phyloP scores from a whole-genome alignment of 75 land plant genomes.

The Cunninghamia lanceolata region DNA sequence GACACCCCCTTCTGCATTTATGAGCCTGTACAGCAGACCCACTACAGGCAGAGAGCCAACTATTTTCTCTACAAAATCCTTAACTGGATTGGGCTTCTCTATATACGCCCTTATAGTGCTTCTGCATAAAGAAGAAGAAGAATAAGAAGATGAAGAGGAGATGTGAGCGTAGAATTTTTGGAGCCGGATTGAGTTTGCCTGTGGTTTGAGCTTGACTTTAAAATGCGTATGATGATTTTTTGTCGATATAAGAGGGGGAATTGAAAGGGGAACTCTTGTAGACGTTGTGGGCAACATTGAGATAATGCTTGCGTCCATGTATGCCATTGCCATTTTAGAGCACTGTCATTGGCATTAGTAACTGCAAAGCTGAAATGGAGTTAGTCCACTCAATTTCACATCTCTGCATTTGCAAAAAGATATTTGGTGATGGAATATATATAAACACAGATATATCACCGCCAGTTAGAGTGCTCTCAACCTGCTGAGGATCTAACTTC shows the following conservation, averaged over 20 bases:
- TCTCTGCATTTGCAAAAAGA: no score
- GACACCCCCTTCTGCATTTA: slow-evolving; percentile 92
- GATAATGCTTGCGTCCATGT: not conserved
- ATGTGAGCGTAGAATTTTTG: not conserved
- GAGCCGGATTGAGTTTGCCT: not conserved
- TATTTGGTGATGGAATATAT: no score
- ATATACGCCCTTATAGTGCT: slow-evolving; percentile 37
- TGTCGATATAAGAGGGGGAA: not conserved
- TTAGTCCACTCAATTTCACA: no score
- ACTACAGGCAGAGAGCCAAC: slow-evolving; percentile 76
- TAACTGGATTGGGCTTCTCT: slow-evolving; percentile 61
- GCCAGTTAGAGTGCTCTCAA: no score
- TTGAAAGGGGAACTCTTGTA: not conserved
- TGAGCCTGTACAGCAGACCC: slow-evolving; percentile 73
- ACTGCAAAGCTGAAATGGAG: not conserved
- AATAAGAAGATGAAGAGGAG: no score
- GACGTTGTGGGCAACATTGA: not conserved
- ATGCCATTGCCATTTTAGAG: not conserved
- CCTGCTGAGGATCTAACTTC: no score
- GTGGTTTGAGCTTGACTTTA: not conserved
- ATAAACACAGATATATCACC: no score
- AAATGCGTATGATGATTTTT: not conserved
- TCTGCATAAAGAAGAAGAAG: not conserved
- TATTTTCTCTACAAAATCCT: slow-evolving; percentile 49
- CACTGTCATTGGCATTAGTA: not conserved